A percentile compares a stretch with the other conserved stretches of the same genome.
phyloP scores from a whole-genome alignment of 2,329 filamentous ascomycete genomes.

The Pseudogymnoascus verrucosus region DNA sequence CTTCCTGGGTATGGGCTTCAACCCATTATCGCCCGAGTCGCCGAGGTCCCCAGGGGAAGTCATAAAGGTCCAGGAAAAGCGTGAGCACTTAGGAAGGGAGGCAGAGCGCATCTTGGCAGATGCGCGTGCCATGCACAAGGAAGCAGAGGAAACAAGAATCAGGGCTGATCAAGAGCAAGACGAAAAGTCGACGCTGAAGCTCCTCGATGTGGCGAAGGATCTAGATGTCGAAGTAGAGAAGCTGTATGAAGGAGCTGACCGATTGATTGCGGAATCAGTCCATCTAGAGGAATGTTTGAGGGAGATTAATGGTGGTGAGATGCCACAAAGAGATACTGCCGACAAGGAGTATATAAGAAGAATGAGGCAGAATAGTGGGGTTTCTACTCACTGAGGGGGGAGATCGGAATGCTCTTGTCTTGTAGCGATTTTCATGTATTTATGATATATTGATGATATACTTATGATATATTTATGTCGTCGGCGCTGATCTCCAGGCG shows the following conservation, averaged over 20 bases:
- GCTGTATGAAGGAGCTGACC: neutral
- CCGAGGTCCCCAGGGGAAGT: neutral
- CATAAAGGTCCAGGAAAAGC: neutral
- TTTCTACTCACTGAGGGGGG: neutral
- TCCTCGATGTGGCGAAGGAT: neutral
- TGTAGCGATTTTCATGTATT: neutral
- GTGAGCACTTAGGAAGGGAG: neutral
- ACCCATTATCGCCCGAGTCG: neutral
- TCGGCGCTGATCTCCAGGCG: neutral
- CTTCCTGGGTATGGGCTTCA: neutral
- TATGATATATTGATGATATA: too few relatives aligned
- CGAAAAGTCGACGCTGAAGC: neutral
- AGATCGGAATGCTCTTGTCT: neutral
- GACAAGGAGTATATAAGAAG: slow-evolving; percentile 2
- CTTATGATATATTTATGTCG: neutral
- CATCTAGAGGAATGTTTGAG: neutral
- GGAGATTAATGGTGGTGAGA: neutral
- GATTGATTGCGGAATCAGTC: neutral
- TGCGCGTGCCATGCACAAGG: neutral
- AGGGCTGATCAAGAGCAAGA: neutral
- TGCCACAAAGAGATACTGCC: neutral
- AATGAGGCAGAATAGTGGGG: neutral
- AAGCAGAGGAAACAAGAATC: slow-evolving; percentile 2
- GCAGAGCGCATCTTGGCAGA: neutral
- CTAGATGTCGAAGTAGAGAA: neutral